phyloP scores from a whole-genome alignment of 306 rosid genomes.

The Prosopis cineraria region DNA sequence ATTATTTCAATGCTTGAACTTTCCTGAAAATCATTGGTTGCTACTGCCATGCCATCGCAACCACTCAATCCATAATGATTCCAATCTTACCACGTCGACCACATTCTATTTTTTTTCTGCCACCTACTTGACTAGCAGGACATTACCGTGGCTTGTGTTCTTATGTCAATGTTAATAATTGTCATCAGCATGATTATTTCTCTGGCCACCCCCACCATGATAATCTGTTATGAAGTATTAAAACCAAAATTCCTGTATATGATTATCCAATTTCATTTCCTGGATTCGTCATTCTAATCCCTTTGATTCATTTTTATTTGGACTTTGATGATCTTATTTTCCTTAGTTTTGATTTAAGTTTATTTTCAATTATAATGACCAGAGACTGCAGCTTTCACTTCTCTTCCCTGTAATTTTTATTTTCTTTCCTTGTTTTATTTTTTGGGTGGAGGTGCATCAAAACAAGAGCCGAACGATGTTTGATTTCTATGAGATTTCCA shows the following conservation, averaged over 20 bases:
- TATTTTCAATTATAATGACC: neutral
- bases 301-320: neutral
- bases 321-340: neutral
- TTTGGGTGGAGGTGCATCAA: neutral
- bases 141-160: neutral
- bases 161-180: neutral
- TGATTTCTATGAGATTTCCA: slow-evolving; percentile 26
- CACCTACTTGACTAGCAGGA: neutral
- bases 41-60: slow-evolving; percentile 9
- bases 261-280: neutral
- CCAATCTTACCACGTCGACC: slow-evolving; percentile 2
- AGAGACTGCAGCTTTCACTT: slow-evolving; percentile 4
- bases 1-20: slow-evolving; percentile 10
- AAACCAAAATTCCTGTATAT: neutral
- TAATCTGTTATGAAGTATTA: neutral
- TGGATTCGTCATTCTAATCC: neutral
- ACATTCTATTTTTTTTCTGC: slow-evolving; percentile 18
- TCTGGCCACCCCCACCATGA: slow-evolving; percentile 8
- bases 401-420: neutral
- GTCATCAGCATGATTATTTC: slow-evolving; percentile 13
- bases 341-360: neutral
- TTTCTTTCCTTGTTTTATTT: neutral
- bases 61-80: neutral
- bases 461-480: slow-evolving; percentile 5
- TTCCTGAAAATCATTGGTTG: neutral